phyloP scores from a whole-genome alignment of 2,329 filamentous ascomycete genomes.

The Mycosphaerella arachidis region DNA sequence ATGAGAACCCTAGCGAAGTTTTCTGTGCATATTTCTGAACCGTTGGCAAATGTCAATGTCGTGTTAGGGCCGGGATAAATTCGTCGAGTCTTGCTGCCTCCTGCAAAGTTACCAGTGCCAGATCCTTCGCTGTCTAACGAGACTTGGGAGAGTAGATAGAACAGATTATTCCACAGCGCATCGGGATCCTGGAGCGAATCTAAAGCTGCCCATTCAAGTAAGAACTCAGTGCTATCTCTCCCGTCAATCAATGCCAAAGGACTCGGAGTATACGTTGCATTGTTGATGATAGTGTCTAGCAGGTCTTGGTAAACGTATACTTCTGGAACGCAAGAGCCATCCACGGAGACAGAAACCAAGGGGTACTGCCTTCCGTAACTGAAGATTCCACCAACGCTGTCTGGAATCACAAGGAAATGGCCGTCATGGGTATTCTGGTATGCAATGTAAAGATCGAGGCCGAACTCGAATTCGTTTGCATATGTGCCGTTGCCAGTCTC shows the following conservation, averaged over 20 bases:
- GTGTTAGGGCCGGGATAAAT: slow-evolving; percentile 43
- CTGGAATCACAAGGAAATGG: slow-evolving; percentile 56
- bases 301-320: slow-evolving; percentile 53
- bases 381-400: slow-evolving; percentile 51
- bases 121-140: slow-evolving; percentile 38
- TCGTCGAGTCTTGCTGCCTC: slow-evolving; percentile 40
- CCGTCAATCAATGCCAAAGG: slow-evolving; percentile 55
- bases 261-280: slow-evolving; percentile 43
- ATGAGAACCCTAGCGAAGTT: slow-evolving; percentile 44
- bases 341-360: slow-evolving; percentile 57
- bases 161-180: slow-evolving; percentile 52
- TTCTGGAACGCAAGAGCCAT: slow-evolving; percentile 56
- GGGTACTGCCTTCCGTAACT: slow-evolving; percentile 46
- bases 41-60: slow-evolving; percentile 44
- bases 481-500: slow-evolving; percentile 31
- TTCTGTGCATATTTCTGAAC: slow-evolving; percentile 36
- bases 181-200: slow-evolving; percentile 54
- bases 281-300: slow-evolving; percentile 38
- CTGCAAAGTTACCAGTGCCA: slow-evolving; percentile 43
- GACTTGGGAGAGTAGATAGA: slow-evolving; percentile 44
- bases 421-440: slow-evolving; percentile 59
- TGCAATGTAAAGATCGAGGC: slow-evolving; percentile 50
- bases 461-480: slow-evolving; percentile 43
- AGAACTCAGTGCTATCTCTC: slow-evolving; percentile 47
- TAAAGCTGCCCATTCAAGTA: slow-evolving; percentile 46